Percentiles rank a stretch among this genome's conserved stretches.
Evolutionary conservation across 1,284 basidiomycete genomes (phyloP).

Genomic region (Papiliotrema laurentii): DNA sequence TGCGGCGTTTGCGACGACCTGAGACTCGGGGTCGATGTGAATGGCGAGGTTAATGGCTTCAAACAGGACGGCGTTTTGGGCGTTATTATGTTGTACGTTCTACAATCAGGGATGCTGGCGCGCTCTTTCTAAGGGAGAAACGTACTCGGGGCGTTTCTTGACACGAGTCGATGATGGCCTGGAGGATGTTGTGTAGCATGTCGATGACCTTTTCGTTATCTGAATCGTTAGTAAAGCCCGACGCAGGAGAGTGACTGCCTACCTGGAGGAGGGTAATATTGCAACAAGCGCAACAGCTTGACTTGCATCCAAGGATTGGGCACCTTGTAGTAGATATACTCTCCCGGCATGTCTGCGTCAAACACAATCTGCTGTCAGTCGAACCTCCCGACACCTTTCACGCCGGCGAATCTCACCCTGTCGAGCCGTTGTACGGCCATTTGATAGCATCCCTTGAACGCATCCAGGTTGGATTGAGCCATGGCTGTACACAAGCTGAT

Average conservation of each 20-base stretch:
- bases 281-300: slow-evolving; percentile 85
- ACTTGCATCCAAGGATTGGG: slow-evolving; percentile 98
- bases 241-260: slow-evolving; percentile 15
- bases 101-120: slow-evolving; percentile 36
- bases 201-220: slow-evolving; percentile 76
- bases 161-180: slow-evolving; percentile 89
- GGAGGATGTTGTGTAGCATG: slow-evolving; percentile 77
- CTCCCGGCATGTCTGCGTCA: slow-evolving; percentile 78
- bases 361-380: slow-evolving; percentile 67
- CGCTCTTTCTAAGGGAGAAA: background rate
- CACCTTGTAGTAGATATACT: slow-evolving; percentile 83
- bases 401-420: slow-evolving; percentile 58
- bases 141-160: slow-evolving; percentile 68
- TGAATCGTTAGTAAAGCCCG: slow-evolving; percentile 33
- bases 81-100: slow-evolving; percentile 98
- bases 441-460: slow-evolving; percentile 85
- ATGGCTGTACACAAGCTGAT: slow-evolving; percentile 91
- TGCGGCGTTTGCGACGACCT: slow-evolving; percentile 83
- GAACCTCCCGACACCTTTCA: background rate
- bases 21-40: slow-evolving; percentile 88
- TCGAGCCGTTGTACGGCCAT: slow-evolving; percentile 88
- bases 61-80: slow-evolving; percentile 95
- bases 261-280: slow-evolving; percentile 95
- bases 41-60: slow-evolving; percentile 97
- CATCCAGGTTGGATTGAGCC: slow-evolving; percentile 88